Base-by-base conservation (phyloP, 2,329 filamentous ascomycete species). In the Thelonectria rubi region DNA sequence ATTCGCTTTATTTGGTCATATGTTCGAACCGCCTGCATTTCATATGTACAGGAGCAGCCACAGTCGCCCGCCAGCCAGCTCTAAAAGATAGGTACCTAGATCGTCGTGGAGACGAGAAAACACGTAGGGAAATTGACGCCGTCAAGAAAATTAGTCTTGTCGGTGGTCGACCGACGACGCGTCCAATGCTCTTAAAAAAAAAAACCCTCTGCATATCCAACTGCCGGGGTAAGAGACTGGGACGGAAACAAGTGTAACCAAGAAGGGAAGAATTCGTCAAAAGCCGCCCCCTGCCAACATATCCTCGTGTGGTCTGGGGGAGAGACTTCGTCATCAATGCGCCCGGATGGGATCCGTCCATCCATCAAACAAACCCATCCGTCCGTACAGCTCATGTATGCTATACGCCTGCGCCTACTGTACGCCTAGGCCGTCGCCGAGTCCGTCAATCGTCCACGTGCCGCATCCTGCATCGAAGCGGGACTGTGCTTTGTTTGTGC, bases 401-500 rank as follows among this genome's bases (percentile, higher is more conserved):
- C 65, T 46, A 7, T 67, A 67, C 62, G 64, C 67, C 65, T 61
- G 61, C 63, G 55, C 68, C 56, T 50, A 45, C 64, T 54, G 32
- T 59, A 56, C 62, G 59, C 45, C 53, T 15, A 53, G 60, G 58
- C 58, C 58, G 48, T 52, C 60, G 58, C 66, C 60, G 68, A 62
- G 66, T 67, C 66, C 62, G 50, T 68, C 66, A 73, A 64, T 71
- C 65, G 58, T 72, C 63, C 63, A 71, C 30, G 42, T 54, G 43
- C 47, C 47, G 39, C 47, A 43, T 53, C 30, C 53, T 47, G 34
- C 11, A 26, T 34, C 26, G 37, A 49, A 40, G 24, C 26, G 43
- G 43, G 54, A 43, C 24, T 53, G 32, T 62, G 63, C 65, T 65
- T 55, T 51, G 37, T 48, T 37, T 60, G 49, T 39, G 26, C 52